Percentiles rank a stretch among this genome's conserved stretches.
Conservation (phyloP, 768 basidiomycete genomes). For the Trametes cinnabarina region DNA sequence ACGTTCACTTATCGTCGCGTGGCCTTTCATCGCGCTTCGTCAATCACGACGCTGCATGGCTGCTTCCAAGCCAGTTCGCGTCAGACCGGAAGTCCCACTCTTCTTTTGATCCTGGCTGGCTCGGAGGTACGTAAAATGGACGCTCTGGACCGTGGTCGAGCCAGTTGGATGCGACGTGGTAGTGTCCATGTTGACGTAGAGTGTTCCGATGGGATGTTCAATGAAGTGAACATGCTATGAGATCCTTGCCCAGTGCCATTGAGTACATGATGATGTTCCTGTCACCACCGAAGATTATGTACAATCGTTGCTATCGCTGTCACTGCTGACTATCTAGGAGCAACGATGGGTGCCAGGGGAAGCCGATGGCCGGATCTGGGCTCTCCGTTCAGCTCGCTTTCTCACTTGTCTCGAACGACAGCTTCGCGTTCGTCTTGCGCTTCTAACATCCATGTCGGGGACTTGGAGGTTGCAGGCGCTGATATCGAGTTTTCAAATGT, state of each 20-base stretch:
- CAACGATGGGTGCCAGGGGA: too few species aligned
- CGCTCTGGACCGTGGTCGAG: background rate
- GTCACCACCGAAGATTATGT: background rate
- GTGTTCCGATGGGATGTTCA: too few species aligned
- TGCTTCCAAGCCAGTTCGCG: background rate
- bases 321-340: too few species aligned
- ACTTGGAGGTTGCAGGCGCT: too few species aligned
- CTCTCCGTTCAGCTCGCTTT: too few species aligned
- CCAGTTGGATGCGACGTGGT: background rate
- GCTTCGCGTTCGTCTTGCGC: too few species aligned
- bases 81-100: background rate
- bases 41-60: background rate
- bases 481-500: too few species aligned
- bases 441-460: too few species aligned
- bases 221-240: too few species aligned
- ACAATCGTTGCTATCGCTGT: background rate
- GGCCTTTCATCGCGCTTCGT: conserved; percentile 3
- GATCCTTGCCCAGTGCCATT: background rate
- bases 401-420: too few species aligned
- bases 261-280: background rate
- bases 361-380: too few species aligned
- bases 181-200: too few species aligned
- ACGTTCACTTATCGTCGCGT: background rate
- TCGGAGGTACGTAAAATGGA: background rate
- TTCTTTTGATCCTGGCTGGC: conserved; percentile 11